Conservation (phyloP, 352 stramenopile species). For the Vaucheria bursata region DNA sequence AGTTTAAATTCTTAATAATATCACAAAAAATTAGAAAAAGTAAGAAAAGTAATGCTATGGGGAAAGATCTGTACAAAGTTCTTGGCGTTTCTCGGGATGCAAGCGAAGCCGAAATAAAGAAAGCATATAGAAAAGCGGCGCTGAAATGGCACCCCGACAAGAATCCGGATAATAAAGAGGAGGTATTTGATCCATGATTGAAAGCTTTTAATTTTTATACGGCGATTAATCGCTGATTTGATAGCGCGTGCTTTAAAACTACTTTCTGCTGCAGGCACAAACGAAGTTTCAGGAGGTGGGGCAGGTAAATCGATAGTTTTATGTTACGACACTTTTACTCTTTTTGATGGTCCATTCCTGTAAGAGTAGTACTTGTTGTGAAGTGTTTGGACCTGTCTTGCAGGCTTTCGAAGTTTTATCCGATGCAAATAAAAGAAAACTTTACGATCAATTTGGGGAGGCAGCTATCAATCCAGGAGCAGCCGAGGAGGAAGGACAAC, state of each 20-base stretch:
- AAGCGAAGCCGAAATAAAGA: slow-evolving; percentile 84
- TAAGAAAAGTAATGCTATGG: slow-evolving; percentile 8
- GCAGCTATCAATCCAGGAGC: slow-evolving; percentile 13
- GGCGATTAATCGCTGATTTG: neutral
- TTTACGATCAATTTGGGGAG: slow-evolving; percentile 44
- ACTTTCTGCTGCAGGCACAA: neutral
- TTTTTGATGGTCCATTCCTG: neutral
- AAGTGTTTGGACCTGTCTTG: too few relatives aligned
- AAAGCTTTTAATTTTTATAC: neutral
- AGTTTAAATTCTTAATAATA: too few relatives aligned
- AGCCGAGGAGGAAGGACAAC: neutral
- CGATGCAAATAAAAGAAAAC: slow-evolving; percentile 23
- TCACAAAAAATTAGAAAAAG: too few relatives aligned
- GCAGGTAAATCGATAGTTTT: neutral
- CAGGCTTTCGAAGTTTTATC: slow-evolving; percentile 39
- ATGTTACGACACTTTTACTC: neutral
- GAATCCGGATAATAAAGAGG: slow-evolving; percentile 23
- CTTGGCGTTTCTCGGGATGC: slow-evolving; percentile 18
- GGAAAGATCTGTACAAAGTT: slow-evolving; percentile 32
- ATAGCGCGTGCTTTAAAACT: too few relatives aligned
- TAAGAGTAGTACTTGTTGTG: neutral
- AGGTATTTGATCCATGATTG: too few relatives aligned
- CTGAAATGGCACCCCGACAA: slow-evolving; percentile 89
- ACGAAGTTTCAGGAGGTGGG: slow-evolving; percentile 4
- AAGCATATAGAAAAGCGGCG: slow-evolving; percentile 87